Conservation (phyloP, 371 early-diverging fungal genomes). For the Actinomucor elegans region DNA sequence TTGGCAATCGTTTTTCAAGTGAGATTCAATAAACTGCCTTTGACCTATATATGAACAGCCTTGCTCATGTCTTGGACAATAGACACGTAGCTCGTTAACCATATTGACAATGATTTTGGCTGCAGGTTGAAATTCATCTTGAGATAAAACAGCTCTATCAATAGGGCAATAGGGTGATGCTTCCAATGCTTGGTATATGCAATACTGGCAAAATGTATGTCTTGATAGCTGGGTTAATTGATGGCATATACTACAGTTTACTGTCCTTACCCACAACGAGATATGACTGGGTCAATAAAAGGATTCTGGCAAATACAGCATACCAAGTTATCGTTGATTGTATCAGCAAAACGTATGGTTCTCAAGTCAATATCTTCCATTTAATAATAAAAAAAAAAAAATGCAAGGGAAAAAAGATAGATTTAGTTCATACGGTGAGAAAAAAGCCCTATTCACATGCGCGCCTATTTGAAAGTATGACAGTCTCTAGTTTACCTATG, state of each 20-base stretch:
- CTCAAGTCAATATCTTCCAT: slow-evolving; percentile 29
- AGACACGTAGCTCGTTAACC: slow-evolving; percentile 67
- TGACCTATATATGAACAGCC: slow-evolving; percentile 65
- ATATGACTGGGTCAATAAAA: slow-evolving; percentile 57
- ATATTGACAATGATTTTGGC: slow-evolving; percentile 66
- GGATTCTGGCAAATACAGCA: slow-evolving; percentile 66
- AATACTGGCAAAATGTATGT: slow-evolving; percentile 68
- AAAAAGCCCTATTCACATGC: too few relatives aligned
- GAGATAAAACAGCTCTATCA: slow-evolving; percentile 53
- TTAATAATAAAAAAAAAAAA: slow-evolving; percentile 13
- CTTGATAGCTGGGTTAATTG: too few relatives aligned
- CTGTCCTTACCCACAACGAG: slow-evolving; percentile 48
- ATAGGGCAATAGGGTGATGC: slow-evolving; percentile 62
- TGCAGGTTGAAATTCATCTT: slow-evolving; percentile 50
- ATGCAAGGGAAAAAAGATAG: background rate
- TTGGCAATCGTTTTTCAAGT: slow-evolving; percentile 60
- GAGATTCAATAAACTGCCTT: slow-evolving; percentile 56
- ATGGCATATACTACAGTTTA: background rate
- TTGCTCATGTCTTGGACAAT: slow-evolving; percentile 55
- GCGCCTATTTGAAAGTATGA: too few relatives aligned
- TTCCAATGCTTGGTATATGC: slow-evolving; percentile 61
- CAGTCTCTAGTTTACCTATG: too few relatives aligned
- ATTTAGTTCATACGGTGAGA: too few relatives aligned
- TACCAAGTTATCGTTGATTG: slow-evolving; percentile 55
- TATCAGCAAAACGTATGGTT: slow-evolving; percentile 34